Percentiles rank a stretch among this genome's conserved stretches.
Evolutionary conservation across 164 flowering plant genomes (phyloP).

Genomic region (Cinnamomum chago): DNA sequence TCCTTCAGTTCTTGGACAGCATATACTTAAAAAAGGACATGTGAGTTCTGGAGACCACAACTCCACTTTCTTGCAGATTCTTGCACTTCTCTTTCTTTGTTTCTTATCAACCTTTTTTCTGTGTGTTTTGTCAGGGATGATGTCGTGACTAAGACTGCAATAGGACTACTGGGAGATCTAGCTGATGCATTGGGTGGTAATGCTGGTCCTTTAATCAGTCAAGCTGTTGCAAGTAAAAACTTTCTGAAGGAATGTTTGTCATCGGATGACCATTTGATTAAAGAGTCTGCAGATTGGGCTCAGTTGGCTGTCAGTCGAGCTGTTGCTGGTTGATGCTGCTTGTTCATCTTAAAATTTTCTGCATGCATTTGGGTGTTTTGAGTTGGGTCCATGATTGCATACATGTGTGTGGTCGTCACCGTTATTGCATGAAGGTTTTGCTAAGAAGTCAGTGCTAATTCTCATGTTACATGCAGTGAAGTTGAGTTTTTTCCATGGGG

Average conservation of each 20-base stretch:
- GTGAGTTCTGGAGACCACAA: constrained; percentile 23
- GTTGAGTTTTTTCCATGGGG: constrained; percentile 21
- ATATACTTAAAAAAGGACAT: constrained; percentile 52
- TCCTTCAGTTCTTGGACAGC: constrained; percentile 56
- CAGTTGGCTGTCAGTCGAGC: constrained; percentile 64
- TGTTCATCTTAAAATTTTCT: constrained; percentile 43
- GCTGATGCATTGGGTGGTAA: constrained; percentile 79
- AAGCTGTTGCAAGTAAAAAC: constrained; percentile 62
- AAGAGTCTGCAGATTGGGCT: constrained; percentile 89
- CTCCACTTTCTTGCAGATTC: background rate
- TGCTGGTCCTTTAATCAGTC: constrained; percentile 71
- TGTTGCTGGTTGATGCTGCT: constrained; percentile 53
- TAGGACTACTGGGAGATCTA: constrained; percentile 82
- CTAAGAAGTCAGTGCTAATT: constrained; percentile 33
- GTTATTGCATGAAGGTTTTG: constrained; percentile 30
- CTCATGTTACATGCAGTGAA: constrained; percentile 35
- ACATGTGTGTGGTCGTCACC: constrained; percentile 49
- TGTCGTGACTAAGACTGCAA: constrained; percentile 75
- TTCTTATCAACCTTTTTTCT: background rate
- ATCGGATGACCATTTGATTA: constrained; percentile 73
- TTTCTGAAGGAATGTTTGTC: constrained; percentile 74
- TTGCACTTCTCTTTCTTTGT: background rate
- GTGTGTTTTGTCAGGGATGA: constrained; percentile 55
- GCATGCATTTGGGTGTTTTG: constrained; percentile 68
- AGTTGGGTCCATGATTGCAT: constrained; percentile 50